These are phyloP conservation scores for Tuber borchii DNA, from an alignment of 495 filamentous ascomycete genomes.

Conservation along the genomic window DNA sequence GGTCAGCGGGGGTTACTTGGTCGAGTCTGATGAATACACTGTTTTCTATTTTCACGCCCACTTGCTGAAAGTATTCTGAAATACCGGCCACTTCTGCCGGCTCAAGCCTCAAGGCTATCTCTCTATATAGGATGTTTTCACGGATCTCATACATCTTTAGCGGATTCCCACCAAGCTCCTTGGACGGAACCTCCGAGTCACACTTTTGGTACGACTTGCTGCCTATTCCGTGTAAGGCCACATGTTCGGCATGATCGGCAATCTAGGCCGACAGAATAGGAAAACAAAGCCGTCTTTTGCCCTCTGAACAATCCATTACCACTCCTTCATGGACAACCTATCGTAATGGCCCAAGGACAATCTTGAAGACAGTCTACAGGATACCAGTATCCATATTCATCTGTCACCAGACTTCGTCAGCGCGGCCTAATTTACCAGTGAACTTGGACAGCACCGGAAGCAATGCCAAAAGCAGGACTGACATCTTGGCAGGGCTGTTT, in stretches of 20 bases:
- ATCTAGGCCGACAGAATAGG: slow-evolving; percentile 1
- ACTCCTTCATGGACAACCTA: neutral
- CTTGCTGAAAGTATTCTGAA: too few species aligned
- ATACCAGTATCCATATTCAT: too few species aligned
- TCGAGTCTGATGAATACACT: too few species aligned
- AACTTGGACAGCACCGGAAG: slow-evolving; percentile 1
- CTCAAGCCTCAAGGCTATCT: neutral
- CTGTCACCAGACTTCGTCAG: too few species aligned
- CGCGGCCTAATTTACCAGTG: neutral
- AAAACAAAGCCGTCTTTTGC: neutral
- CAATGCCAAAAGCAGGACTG: neutral
- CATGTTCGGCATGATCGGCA: slow-evolving; percentile 7
- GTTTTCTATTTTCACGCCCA: too few species aligned
- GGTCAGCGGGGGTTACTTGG: too few species aligned
- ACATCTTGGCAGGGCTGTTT: neutral
- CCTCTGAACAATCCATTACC: neutral
- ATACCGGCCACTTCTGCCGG: too few species aligned
- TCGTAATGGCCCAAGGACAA: neutral
- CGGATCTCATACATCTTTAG: neutral
- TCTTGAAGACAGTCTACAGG: too few species aligned
- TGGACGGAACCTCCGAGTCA: neutral
- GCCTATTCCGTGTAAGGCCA: neutral
- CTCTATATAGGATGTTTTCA: neutral
- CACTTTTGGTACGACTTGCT: neutral
- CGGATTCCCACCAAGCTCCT: neutral